phyloP scores from a whole-genome alignment of 2,329 filamentous ascomycete genomes.

The Rhytidhysteron rufulum region DNA sequence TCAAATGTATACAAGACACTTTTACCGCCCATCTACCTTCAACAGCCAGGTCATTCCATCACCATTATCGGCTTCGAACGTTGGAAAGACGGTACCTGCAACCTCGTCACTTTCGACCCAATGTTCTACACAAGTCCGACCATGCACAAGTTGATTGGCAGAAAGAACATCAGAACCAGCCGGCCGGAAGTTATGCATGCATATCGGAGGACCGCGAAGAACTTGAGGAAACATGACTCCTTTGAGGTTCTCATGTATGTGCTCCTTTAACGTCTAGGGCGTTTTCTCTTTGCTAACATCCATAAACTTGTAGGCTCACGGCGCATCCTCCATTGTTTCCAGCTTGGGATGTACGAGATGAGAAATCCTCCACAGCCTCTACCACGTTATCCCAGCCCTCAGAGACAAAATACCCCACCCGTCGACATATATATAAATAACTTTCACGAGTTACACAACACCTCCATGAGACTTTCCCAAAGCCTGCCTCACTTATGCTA shows the following conservation, averaged over 20 bases:
- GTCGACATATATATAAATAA: too few species aligned
- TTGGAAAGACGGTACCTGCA: slow-evolving; percentile 58
- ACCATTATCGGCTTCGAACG: slow-evolving; percentile 84
- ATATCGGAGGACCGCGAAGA: slow-evolving; percentile 67
- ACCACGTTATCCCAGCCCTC: neutral
- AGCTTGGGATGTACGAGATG: slow-evolving; percentile 38
- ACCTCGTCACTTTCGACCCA: slow-evolving; percentile 84
- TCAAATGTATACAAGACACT: slow-evolving; percentile 66
- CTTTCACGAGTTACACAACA: neutral
- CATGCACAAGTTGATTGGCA: slow-evolving; percentile 57
- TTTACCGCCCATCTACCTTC: slow-evolving; percentile 83
- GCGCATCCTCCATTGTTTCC: slow-evolving; percentile 35
- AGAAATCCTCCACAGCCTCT: neutral
- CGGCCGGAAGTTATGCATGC: slow-evolving; percentile 55
- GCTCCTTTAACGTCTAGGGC: neutral
- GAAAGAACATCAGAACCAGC: slow-evolving; percentile 42
- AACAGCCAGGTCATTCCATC: slow-evolving; percentile 86
- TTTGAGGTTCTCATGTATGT: slow-evolving; percentile 77
- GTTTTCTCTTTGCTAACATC: slow-evolving; percentile 6
- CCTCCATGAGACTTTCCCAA: neutral
- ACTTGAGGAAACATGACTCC: slow-evolving; percentile 66
- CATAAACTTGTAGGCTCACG: slow-evolving; percentile 22
- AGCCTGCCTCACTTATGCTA: slow-evolving; percentile 14
- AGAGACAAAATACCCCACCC: neutral
- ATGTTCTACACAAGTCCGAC: slow-evolving; percentile 67